Evolutionary conservation across 495 filamentous ascomycete species (phyloP).

Genomic region (Hypoxylon cercidicola): DNA sequence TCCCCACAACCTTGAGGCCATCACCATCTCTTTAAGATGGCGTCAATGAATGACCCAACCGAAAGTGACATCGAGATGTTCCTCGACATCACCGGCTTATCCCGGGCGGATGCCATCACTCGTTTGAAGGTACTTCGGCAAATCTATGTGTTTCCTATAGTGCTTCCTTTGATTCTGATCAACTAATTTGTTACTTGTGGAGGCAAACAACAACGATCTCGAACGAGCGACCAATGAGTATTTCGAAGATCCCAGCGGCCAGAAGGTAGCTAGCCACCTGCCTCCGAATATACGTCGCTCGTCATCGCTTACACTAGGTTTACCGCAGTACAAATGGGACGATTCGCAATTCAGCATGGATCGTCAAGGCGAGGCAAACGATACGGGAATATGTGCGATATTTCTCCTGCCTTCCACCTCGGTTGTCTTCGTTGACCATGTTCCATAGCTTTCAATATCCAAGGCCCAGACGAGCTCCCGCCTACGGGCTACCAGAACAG

Average conservation of each 20-base stretch:
- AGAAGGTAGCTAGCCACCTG: constrained; percentile 49
- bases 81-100: constrained; percentile 43
- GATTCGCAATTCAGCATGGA: constrained; percentile 57
- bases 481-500: constrained; percentile 45
- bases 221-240: constrained; percentile 57
- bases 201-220: constrained; percentile 56
- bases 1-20: background rate
- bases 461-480: constrained; percentile 62
- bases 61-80: constrained; percentile 46
- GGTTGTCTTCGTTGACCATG: constrained; percentile 25
- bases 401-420: constrained; percentile 4
- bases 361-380: constrained; percentile 54
- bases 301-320: constrained; percentile 26
- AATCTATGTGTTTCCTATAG: background rate
- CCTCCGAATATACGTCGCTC: background rate
- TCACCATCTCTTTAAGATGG: constrained; percentile 44
- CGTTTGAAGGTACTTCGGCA: constrained; percentile 53
- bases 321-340: constrained; percentile 57
- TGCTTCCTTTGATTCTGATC: constrained; percentile 16
- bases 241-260: constrained; percentile 50
- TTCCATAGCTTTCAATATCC: constrained; percentile 65
- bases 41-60: constrained; percentile 37
- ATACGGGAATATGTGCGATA: constrained; percentile 45
- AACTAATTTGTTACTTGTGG: constrained; percentile 14
- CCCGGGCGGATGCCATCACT: constrained; percentile 46